These are phyloP conservation scores for Protomyces inouyei DNA, from an alignment of 1,139 yeast species.

Conservation along the genomic window DNA sequence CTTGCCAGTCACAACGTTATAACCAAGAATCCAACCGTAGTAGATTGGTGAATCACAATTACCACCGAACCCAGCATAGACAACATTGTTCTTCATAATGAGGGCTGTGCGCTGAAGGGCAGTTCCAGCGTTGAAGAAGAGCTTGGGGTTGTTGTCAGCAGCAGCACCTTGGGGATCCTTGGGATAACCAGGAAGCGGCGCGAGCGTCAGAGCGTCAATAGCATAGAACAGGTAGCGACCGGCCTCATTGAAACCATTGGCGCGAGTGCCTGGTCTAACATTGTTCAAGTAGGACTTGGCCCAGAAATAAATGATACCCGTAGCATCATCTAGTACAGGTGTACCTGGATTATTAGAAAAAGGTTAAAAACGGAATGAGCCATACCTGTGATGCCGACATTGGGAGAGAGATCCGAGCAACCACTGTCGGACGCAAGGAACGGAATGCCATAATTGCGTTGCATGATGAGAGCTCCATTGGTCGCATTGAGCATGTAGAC, in stretches of 20 bases:
- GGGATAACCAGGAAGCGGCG: neutral
- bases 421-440: slow-evolving; percentile 3
- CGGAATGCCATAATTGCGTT: neutral
- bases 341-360: neutral
- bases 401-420: slow-evolving; percentile 1
- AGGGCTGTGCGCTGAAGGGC: neutral
- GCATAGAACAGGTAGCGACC: slow-evolving; percentile 1
- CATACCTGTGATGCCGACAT: slow-evolving; percentile 9
- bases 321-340: slow-evolving; percentile 1
- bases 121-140: slow-evolving; percentile 2
- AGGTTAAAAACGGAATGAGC: neutral
- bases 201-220: slow-evolving; percentile 4
- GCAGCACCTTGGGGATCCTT: neutral
- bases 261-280: neutral
- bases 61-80: slow-evolving; percentile 12
- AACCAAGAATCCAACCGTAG: slow-evolving; percentile 6
- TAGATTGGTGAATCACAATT: slow-evolving; percentile 1
- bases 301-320: slow-evolving; percentile 12
- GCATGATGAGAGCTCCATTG: neutral
- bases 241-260: neutral
- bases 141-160: slow-evolving; percentile 8
- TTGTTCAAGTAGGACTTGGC: slow-evolving; percentile 7
- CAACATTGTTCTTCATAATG: slow-evolving; percentile 1
- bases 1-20: neutral
- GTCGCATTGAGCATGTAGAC: slow-evolving; percentile 4